These are phyloP conservation scores for Suhomyces prunicola DNA, from an alignment of 805 yeast genomes.

Conservation along the genomic window DNA sequence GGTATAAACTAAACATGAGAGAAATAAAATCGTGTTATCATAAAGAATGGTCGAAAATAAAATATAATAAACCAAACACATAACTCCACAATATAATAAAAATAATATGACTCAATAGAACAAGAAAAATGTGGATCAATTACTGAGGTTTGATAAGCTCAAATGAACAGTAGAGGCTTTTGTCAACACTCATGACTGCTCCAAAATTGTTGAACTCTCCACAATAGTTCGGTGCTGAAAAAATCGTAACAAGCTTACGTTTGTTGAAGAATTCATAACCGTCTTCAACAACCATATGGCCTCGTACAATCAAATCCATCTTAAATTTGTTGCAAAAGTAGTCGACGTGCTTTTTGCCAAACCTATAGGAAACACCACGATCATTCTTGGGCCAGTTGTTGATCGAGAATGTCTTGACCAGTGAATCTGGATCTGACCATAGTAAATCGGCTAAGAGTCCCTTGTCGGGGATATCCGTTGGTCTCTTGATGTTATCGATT, in stretches of 20 bases:
- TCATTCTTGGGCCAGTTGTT: constrained; percentile 77
- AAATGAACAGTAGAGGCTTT: constrained; percentile 65
- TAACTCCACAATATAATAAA: constrained; percentile 3
- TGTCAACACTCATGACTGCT: constrained; percentile 72
- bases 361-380: constrained; percentile 78
- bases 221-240: constrained; percentile 81
- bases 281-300: constrained; percentile 88
- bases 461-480: constrained; percentile 80
- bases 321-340: constrained; percentile 62
- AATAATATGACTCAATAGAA: background rate
- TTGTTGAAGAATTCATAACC: constrained; percentile 81
- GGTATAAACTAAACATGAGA: constrained; percentile 7
- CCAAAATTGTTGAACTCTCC: constrained; percentile 81
- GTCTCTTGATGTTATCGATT: constrained; percentile 68
- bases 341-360: constrained; percentile 71
- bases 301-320: constrained; percentile 75
- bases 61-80: background rate
- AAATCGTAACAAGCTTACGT: constrained; percentile 71
- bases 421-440: constrained; percentile 78
- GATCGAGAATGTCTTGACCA: constrained; percentile 29
- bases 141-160: constrained; percentile 60
- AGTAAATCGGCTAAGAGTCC: constrained; percentile 74
- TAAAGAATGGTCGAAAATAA: background rate
- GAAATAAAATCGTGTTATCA: constrained; percentile 2
- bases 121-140: constrained; percentile 3